A percentile compares a stretch with the other conserved stretches of the same genome.
Evolutionary conservation across 2,329 filamentous ascomycete species (phyloP).

Genomic region (Xylariaceae sp.): DNA sequence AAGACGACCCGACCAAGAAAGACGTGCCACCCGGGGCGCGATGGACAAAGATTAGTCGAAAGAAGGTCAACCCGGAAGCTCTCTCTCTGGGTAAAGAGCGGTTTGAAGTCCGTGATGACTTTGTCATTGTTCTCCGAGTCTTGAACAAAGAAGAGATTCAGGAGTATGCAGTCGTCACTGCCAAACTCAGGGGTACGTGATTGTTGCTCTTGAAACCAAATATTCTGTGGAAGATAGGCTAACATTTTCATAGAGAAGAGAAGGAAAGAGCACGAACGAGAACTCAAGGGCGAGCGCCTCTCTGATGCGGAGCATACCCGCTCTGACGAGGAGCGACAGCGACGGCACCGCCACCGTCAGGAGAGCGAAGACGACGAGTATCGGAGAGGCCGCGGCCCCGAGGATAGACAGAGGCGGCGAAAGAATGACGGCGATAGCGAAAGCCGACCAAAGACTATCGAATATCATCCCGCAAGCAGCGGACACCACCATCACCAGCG

Average conservation of each 20-base stretch:
- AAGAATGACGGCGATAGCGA: slow-evolving; percentile 23
- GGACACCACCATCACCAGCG: slow-evolving; percentile 15
- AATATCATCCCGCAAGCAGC: slow-evolving; percentile 21
- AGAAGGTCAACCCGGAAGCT: slow-evolving; percentile 83
- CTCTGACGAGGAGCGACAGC: slow-evolving; percentile 29
- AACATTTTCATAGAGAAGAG: slow-evolving; percentile 32
- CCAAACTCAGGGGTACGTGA: slow-evolving; percentile 68
- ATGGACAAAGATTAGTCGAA: slow-evolving; percentile 89
- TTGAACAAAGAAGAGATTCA: slow-evolving; percentile 86
- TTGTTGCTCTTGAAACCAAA: neutral
- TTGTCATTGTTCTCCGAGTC: slow-evolving; percentile 87
- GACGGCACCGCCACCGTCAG: slow-evolving; percentile 26
- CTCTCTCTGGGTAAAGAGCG: slow-evolving; percentile 82
- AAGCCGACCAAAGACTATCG: slow-evolving; percentile 23
- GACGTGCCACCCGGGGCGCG: slow-evolving; percentile 73
- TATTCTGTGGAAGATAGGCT: neutral
- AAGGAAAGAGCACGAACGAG: slow-evolving; percentile 38
- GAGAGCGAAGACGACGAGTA: slow-evolving; percentile 30
- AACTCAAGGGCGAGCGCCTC: slow-evolving; percentile 19
- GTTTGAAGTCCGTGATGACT: slow-evolving; percentile 87
- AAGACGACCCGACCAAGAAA: slow-evolving; percentile 70
- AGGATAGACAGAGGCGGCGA: slow-evolving; percentile 26
- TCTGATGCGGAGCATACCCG: slow-evolving; percentile 25
- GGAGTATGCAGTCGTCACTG: slow-evolving; percentile 74
- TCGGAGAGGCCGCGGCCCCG: slow-evolving; percentile 18